Evolutionary conservation across 208 protist species (phyloP).

Genomic region (Trypanosoma scelopori): DNA sequence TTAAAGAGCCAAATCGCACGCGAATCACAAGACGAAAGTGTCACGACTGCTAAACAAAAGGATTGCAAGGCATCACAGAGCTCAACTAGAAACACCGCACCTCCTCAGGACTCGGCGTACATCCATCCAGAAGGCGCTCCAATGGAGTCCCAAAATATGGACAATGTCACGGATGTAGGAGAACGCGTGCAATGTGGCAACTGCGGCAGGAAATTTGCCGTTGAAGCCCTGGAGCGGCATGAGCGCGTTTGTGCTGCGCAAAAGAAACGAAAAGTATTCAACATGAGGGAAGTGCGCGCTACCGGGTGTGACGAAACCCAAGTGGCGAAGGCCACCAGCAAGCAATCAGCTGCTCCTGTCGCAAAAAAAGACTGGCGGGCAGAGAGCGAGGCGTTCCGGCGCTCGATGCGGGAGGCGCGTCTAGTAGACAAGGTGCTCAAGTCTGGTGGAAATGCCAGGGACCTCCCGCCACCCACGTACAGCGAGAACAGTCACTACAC

Average conservation of each 20-base stretch:
- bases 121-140: neutral
- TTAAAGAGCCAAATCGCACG: too few species aligned
- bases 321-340: neutral
- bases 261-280: conserved; percentile 78
- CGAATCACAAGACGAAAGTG: too few species aligned
- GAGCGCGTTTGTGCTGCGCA: conserved; percentile 55
- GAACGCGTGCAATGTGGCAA: conserved; percentile 55
- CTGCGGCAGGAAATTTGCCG: conserved; percentile 79
- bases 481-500: conserved; percentile 85
- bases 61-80: too few species aligned
- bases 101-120: neutral
- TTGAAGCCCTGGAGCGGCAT: conserved; percentile 69
- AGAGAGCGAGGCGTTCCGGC: conserved; percentile 81
- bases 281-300: conserved; percentile 62
- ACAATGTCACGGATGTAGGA: conserved; percentile 17
- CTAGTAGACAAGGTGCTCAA: conserved; percentile 78
- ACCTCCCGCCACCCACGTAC: conserved; percentile 88
- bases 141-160: neutral
- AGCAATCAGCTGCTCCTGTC: neutral
- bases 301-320: conserved; percentile 18
- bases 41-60: too few species aligned
- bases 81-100: too few species aligned
- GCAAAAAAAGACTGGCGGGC: conserved; percentile 80
- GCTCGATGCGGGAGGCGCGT: conserved; percentile 71
- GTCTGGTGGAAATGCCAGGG: conserved; percentile 60